These are phyloP conservation scores for Candida loeiensis DNA, from an alignment of 805 yeast species.

Conservation along the genomic window DNA sequence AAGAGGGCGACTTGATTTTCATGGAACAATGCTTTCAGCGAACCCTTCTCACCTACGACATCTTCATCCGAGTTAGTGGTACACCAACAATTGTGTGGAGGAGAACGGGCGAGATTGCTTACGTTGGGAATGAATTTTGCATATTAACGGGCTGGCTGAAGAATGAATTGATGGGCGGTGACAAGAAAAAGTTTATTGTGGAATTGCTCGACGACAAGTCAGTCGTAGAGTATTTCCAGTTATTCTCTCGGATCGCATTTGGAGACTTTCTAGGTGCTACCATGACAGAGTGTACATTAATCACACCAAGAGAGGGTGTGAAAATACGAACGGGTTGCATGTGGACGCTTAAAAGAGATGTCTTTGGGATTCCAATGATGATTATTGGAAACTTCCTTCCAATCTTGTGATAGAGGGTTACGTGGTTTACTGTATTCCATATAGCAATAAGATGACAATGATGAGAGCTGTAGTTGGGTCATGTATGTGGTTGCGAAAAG, in stretches of 20 bases:
- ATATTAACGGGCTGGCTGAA: conserved; percentile 86
- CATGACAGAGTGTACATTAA: conserved; percentile 80
- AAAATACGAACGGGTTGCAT: conserved; percentile 75
- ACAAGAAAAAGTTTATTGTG: conserved; percentile 66
- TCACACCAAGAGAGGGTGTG: conserved; percentile 52
- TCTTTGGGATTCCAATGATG: conserved; percentile 97
- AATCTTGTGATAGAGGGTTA: conserved; percentile 36
- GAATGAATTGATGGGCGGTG: conserved; percentile 54
- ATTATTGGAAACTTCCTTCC: conserved; percentile 92
- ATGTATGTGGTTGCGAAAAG: neutral
- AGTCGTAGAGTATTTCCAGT: conserved; percentile 81
- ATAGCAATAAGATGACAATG: no score
- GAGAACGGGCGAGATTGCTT: conserved; percentile 91
- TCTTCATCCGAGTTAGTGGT: conserved; percentile 77
- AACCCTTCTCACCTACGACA: conserved; percentile 83
- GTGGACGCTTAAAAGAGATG: conserved; percentile 93
- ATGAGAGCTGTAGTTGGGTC: no score
- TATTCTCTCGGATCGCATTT: conserved; percentile 81
- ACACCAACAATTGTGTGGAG: conserved; percentile 97
- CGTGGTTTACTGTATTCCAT: neutral
- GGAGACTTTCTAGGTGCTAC: conserved; percentile 84
- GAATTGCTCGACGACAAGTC: conserved; percentile 86
- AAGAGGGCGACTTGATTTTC: conserved; percentile 87
- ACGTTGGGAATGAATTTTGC: conserved; percentile 92
- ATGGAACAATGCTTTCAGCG: conserved; percentile 97